Conservation (phyloP, 2,329 filamentous ascomycete genomes). For the Penicillium sp. region DNA sequence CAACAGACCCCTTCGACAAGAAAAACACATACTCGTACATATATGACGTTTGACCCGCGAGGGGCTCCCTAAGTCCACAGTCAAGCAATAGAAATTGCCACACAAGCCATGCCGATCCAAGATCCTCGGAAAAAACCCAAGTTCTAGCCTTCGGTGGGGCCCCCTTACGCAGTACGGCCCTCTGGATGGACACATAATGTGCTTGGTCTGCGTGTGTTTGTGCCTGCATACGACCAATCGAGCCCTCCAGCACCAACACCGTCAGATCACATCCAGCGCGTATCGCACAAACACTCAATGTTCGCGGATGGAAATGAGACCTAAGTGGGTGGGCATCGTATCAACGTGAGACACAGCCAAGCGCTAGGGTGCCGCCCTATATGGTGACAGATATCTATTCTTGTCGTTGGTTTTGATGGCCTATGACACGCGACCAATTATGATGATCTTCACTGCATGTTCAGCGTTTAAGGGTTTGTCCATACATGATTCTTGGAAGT, state of each 20-base stretch:
- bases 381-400: constrained; percentile 5
- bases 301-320: neutral
- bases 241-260: neutral
- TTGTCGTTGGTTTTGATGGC: neutral
- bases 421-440: neutral
- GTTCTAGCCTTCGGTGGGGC: constrained; percentile 17
- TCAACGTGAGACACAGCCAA: constrained; percentile 23
- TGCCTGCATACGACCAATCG: neutral
- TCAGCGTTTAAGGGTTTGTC: neutral
- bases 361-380: constrained; percentile 3
- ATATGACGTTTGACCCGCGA: constrained; percentile 1
- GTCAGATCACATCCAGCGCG: neutral
- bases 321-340: neutral
- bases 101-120: constrained; percentile 12
- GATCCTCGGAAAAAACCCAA: constrained; percentile 3
- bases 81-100: constrained; percentile 4
- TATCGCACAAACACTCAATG: neutral
- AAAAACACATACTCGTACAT: neutral
- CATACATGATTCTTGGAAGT: neutral
- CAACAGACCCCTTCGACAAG: neutral
- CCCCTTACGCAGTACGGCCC: constrained; percentile 1
- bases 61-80: neutral
- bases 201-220: neutral
- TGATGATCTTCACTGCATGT: neutral
- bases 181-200: constrained; percentile 9